Evolutionary conservation across 2,329 filamentous ascomycete genomes (phyloP).

Genomic region (Elsinoe ampelina): DNA sequence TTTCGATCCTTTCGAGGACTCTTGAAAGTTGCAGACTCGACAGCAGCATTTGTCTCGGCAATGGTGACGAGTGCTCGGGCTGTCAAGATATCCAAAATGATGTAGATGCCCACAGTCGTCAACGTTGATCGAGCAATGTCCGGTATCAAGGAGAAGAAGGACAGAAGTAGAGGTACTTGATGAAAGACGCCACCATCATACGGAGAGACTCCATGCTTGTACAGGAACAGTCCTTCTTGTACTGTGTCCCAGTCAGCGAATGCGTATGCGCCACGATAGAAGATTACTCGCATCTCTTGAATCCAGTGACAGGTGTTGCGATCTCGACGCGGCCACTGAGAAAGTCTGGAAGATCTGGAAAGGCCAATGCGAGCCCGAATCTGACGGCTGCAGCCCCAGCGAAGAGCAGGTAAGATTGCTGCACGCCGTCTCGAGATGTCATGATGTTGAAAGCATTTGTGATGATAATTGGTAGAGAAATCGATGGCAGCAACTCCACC

Average conservation of each 20-base stretch:
- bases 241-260: conserved; percentile 44
- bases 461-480: neutral
- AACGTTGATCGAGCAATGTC: conserved; percentile 52
- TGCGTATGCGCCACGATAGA: conserved; percentile 5
- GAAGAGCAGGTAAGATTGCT: conserved; percentile 60
- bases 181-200: conserved; percentile 87
- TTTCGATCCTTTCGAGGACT: conserved; percentile 65
- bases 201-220: conserved; percentile 90
- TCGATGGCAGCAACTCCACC: neutral
- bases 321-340: conserved; percentile 89
- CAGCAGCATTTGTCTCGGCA: conserved; percentile 69
- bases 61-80: conserved; percentile 71
- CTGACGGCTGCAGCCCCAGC: conserved; percentile 67
- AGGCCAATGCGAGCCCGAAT: conserved; percentile 67
- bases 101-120: conserved; percentile 72
- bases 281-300: conserved; percentile 71
- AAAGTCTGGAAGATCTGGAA: conserved; percentile 74
- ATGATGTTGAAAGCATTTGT: neutral
- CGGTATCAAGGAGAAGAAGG: conserved; percentile 82
- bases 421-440: conserved; percentile 27
- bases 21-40: conserved; percentile 63
- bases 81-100: conserved; percentile 68
- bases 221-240: conserved; percentile 92
- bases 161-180: conserved; percentile 77
- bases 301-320: conserved; percentile 93